phyloP scores from a whole-genome alignment of 257 asterid genomes.

The Rauvolfia tetraphylla region DNA sequence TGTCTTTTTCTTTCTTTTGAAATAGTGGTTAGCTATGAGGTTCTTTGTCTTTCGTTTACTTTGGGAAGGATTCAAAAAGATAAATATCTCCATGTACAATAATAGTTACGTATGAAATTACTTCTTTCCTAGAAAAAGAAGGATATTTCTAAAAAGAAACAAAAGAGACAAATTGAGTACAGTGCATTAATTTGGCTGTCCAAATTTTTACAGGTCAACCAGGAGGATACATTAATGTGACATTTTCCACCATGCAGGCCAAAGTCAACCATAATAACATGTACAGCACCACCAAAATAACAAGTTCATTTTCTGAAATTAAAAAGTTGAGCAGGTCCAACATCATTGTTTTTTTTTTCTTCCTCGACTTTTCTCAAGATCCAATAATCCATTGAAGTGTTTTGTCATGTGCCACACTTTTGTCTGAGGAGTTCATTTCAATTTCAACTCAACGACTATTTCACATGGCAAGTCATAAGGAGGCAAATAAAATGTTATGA shows the following conservation, averaged over 20 bases:
- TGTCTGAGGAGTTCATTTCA: background rate
- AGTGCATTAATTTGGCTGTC: too few species aligned
- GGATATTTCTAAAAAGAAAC: background rate
- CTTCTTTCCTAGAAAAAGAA: background rate
- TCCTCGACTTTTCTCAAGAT: background rate
- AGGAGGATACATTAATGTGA: background rate
- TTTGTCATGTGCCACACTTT: background rate
- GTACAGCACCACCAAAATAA: background rate
- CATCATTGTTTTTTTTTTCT: background rate
- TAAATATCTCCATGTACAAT: background rate
- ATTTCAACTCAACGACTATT: conserved; percentile 1
- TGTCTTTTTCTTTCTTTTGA: background rate
- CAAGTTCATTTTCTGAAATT: background rate
- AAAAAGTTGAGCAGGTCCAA: background rate
- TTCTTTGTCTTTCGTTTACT: background rate
- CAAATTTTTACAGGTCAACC: background rate
- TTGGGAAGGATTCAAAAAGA: background rate
- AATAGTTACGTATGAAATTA: background rate
- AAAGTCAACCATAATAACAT: too few species aligned
- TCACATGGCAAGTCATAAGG: background rate
- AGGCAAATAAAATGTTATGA: background rate
- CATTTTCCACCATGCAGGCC: background rate
- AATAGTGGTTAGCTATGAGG: background rate
- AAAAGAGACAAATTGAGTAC: background rate
- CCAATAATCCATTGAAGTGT: background rate